Conservation (phyloP, 805 yeast genomes). For the Nakazawaea siamensis region DNA sequence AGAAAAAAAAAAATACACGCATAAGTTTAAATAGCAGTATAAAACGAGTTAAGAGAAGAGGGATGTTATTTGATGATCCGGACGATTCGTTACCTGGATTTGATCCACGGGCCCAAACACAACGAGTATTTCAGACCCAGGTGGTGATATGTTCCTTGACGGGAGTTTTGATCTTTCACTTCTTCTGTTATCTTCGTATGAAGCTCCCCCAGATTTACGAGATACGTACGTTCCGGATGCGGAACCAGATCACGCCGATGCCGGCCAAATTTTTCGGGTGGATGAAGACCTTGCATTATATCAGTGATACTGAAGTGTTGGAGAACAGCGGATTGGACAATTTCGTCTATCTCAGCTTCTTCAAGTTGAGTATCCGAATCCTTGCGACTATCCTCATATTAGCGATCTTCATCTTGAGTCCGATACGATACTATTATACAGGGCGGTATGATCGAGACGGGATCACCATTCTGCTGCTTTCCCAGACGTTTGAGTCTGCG, state of each 20-base stretch:
- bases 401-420: constrained; percentile 72
- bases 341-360: constrained; percentile 82
- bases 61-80: constrained; percentile 2
- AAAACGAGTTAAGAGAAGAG: too few species aligned
- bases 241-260: constrained; percentile 15
- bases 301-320: constrained; percentile 68
- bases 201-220: constrained; percentile 53
- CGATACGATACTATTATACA: constrained; percentile 74
- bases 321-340: constrained; percentile 94
- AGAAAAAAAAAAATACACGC: neutral
- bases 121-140: constrained; percentile 52
- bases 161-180: constrained; percentile 36
- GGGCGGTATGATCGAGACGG: constrained; percentile 67
- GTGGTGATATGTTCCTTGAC: constrained; percentile 36
- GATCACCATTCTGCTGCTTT: constrained; percentile 1
- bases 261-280: constrained; percentile 60
- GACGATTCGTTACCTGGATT: constrained; percentile 29
- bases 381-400: constrained; percentile 56
- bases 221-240: constrained; percentile 40
- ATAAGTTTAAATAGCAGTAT: too few species aligned
- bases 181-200: constrained; percentile 43
- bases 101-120: constrained; percentile 34
- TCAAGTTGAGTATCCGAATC: constrained; percentile 76
- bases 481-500: constrained; percentile 15
- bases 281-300: constrained; percentile 57